Percentiles rank a stretch among this genome's conserved stretches.
Conservation (phyloP, 306 rosid genomes). For the Trichosanthes truncata region DNA sequence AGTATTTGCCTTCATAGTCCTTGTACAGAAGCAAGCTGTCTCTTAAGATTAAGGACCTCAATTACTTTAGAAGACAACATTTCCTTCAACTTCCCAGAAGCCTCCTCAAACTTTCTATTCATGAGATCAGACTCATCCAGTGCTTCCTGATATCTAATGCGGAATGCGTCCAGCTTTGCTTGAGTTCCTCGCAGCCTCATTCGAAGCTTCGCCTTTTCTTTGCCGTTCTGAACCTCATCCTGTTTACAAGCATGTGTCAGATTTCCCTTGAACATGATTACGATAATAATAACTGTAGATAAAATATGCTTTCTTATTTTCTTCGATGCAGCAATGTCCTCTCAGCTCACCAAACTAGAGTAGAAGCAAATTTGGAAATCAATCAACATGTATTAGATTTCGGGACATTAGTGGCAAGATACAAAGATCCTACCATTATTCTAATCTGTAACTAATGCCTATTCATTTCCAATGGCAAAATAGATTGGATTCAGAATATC, state of each 20-base stretch:
- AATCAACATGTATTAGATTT: no score
- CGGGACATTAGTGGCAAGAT: no score
- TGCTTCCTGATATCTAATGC: slow-evolving; percentile 40
- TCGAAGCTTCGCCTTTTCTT: slow-evolving; percentile 36
- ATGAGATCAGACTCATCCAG: slow-evolving; percentile 32
- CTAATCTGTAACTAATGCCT: no score
- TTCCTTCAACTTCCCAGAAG: slow-evolving; percentile 44
- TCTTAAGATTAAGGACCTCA: slow-evolving; percentile 60
- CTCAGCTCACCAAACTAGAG: background rate
- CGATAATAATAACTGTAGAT: background rate
- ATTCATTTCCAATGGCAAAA: background rate
- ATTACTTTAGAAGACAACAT: slow-evolving; percentile 43
- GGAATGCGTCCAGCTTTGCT: slow-evolving; percentile 51
- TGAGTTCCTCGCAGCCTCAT: slow-evolving; percentile 69
- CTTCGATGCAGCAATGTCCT: background rate
- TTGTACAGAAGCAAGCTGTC: slow-evolving; percentile 30
- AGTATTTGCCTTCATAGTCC: slow-evolving; percentile 2
- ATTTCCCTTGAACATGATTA: background rate
- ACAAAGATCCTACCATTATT: no score
- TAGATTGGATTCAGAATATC: background rate
- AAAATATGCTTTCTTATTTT: background rate
- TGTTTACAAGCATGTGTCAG: slow-evolving; percentile 12
- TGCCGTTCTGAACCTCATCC: slow-evolving; percentile 37
- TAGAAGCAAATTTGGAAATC: background rate
- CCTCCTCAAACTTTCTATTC: slow-evolving; percentile 45